Evolutionary conservation across 495 filamentous ascomycete genomes (phyloP).

Genomic region (Lineolata rhizophorae): DNA sequence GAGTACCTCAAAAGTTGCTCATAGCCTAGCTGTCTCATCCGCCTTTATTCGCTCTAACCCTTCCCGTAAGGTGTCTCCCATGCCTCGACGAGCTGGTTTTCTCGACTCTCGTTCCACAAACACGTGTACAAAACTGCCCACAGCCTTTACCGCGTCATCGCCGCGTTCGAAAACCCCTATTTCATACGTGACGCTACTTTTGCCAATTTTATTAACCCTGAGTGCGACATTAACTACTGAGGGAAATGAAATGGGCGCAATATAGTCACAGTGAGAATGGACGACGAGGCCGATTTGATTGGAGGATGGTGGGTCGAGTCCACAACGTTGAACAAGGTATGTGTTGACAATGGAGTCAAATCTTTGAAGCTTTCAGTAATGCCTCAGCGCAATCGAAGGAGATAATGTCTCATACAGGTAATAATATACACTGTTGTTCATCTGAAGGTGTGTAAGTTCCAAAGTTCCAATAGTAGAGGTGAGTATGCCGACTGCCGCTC

Average conservation of each 20-base stretch:
- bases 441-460: no score
- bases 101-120: constrained; percentile 59
- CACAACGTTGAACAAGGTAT: constrained; percentile 66
- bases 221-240: constrained; percentile 61
- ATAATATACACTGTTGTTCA: constrained; percentile 71
- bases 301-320: constrained; percentile 44
- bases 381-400: neutral
- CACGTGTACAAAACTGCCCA: constrained; percentile 76
- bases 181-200: constrained; percentile 82
- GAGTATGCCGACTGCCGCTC: constrained; percentile 68
- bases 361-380: constrained; percentile 7
- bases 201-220: constrained; percentile 62
- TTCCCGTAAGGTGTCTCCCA: constrained; percentile 27
- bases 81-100: constrained; percentile 37
- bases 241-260: constrained; percentile 65
- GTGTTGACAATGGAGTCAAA: constrained; percentile 80
- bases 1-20: no score
- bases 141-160: constrained; percentile 53
- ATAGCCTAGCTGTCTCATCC: no score
- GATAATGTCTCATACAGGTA: constrained; percentile 30
- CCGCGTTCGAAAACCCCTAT: constrained; percentile 67
- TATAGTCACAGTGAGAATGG: constrained; percentile 63
- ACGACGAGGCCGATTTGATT: constrained; percentile 64
- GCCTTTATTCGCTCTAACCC: constrained; percentile 25
- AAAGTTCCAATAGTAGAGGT: no score